phyloP scores from a whole-genome alignment of 495 filamentous ascomycete genomes.

The Tuber melanosporum region DNA sequence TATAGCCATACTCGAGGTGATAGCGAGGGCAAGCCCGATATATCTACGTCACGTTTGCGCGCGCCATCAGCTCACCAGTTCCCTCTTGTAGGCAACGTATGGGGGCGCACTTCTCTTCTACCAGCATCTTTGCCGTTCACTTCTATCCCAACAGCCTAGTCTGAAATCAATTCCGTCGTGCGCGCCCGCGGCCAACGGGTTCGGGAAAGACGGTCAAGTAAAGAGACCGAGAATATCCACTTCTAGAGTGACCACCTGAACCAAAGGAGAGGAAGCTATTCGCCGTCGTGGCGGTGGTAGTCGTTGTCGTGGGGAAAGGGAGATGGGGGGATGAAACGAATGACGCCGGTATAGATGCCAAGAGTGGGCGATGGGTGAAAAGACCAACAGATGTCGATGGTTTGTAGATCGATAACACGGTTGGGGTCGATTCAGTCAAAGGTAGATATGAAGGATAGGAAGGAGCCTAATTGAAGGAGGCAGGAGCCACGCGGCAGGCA shows the following conservation, averaged over 20 bases:
- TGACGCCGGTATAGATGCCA: background rate
- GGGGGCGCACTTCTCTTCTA: slow-evolving; percentile 76
- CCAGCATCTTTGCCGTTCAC: slow-evolving; percentile 46
- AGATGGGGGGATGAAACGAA: slow-evolving; percentile 5
- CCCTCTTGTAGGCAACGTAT: slow-evolving; percentile 7
- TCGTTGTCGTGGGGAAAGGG: slow-evolving; percentile 14
- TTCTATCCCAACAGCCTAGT: slow-evolving; percentile 13
- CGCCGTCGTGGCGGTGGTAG: slow-evolving; percentile 1
- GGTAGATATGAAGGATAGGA: background rate
- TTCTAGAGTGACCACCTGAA: slow-evolving; percentile 13
- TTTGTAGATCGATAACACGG: background rate
- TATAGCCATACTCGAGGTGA: slow-evolving; percentile 87
- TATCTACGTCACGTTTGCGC: slow-evolving; percentile 59
- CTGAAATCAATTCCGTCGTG: slow-evolving; percentile 20
- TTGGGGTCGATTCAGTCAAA: background rate
- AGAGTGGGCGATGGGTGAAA: background rate
- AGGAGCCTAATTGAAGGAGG: background rate
- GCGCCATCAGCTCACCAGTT: slow-evolving; percentile 43
- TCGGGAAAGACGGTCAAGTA: slow-evolving; percentile 8
- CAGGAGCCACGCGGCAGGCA: background rate
- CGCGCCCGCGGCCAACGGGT: slow-evolving; percentile 12
- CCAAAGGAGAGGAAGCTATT: background rate
- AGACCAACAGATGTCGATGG: background rate
- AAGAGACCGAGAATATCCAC: slow-evolving; percentile 16
- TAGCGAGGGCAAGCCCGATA: slow-evolving; percentile 79